Conservation (phyloP, 1,284 basidiomycete genomes). For the Neolentinus lepideus region DNA sequence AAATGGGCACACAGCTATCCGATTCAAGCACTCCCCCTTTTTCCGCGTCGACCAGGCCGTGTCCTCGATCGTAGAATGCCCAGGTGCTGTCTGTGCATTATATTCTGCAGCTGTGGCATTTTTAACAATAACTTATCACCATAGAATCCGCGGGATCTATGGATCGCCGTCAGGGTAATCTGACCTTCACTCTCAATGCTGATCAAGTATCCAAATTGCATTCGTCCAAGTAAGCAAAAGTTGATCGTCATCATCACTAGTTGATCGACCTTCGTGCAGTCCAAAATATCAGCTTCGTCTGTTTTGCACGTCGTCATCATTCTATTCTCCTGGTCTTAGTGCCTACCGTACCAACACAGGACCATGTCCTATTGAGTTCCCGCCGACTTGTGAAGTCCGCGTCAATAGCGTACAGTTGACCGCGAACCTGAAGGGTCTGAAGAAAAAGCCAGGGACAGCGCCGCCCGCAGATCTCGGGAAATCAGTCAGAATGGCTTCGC, state of each 20-base stretch:
- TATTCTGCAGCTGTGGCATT: not conserved
- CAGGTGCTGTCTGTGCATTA: conserved; percentile 46
- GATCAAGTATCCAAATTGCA: conserved; percentile 61
- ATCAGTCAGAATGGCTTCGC: conserved; percentile 39
- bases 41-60: conserved; percentile 61
- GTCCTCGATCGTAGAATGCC: conserved; percentile 61
- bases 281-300: conserved; percentile 76
- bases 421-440: conserved; percentile 85
- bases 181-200: conserved; percentile 54
- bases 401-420: conserved; percentile 67
- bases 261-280: conserved; percentile 25
- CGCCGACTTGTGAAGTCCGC: conserved; percentile 84
- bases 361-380: conserved; percentile 83
- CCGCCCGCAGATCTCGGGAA: conserved; percentile 83
- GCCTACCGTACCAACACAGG: conserved; percentile 43
- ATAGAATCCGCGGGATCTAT: conserved; percentile 71
- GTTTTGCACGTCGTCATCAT: conserved; percentile 90
- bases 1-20: conserved; percentile 55
- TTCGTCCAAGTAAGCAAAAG: conserved; percentile 35
- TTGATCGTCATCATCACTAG: conserved; percentile 2
- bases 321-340: conserved; percentile 48
- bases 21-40: conserved; percentile 78
- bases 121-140: conserved; percentile 1
- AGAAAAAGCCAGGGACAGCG: conserved; percentile 95
- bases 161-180: conserved; percentile 60